Base-by-base conservation (phyloP, 2,329 filamentous ascomycete species). In the Coleophoma crateriformis region DNA sequence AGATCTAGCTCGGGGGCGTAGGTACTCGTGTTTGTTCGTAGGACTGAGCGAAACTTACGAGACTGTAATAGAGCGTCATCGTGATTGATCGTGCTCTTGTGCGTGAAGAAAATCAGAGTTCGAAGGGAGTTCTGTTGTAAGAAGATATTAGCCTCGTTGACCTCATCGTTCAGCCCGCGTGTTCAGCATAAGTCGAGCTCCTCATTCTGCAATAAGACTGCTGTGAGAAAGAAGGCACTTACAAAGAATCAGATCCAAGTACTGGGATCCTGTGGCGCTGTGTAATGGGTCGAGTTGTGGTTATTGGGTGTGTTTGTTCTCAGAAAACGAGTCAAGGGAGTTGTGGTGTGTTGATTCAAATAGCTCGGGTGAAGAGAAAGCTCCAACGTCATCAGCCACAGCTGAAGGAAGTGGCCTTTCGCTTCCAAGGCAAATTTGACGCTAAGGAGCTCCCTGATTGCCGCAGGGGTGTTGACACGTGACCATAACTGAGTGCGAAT, bases 11-110 rank as follows among this genome's bases (percentile, higher is more conserved):
- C 22, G 34, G 27, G 5, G 14, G 45, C 22, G 11, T 37, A 7
- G 1, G 12, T 1, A 12, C 17, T 20, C 38, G 15, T 20, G 38
- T 27, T 27, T 27, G 8, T 10, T 27, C 27, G 6, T 27, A 10
- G 27, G 27, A 27, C 27, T 27, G 27, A 7, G 27, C 7, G 8
- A 34, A 33, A 66, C 72, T 57, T 68, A 76, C 73, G 51, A 76
- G 70, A 58, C 69, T 71, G 59, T 75, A 76, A 61, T 76, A 76
- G 60, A 76, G 72, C 54, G 73, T 76, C 73, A 76, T 76, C 40
- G 64, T 72, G 62, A 51, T 51, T 22, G 53, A 39, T 52, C 50
- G 48, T 48, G 35, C 32, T 48, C 48, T 20, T 47, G 14, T 38
- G 17, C 44, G 12, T 46, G 43, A 43, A 40, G 33, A 46, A 40